Evolutionary conservation across 805 yeast species (phyloP), one percentile per base, ranked within the genome.

Genomic region (Candida coquimbonensis): DNA sequence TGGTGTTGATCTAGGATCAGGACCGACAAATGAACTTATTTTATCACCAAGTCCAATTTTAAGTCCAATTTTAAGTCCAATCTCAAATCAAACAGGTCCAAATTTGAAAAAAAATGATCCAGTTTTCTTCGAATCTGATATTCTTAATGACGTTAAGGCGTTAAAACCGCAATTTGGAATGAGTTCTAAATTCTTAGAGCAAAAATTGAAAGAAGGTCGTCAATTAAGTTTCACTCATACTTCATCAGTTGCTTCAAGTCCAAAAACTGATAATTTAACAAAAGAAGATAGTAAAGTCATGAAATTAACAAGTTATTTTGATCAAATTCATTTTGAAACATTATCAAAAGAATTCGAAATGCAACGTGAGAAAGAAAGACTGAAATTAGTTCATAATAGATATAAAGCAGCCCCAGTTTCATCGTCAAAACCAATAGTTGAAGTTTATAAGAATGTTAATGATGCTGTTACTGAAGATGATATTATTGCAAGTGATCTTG

Each of bases 391-490:
- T 38, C 71, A 67, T 51, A 73, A 80, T 53, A 75, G 82, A 54
- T 78, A 80, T 59, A 72, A 81, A 49, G 87, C 91, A 0, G 68
- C 72, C 13, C 89, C 93, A 7, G 77, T 87, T 42, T 78, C 80
- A 24, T 76, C 81, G 2, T 80, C 93, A 1, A 81, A 77, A 48
- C 98, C 99, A 0, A 83, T 87, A 46, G 97, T 90, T 21, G 96
- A 90, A 55, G 84, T 93, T 25, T 93, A 85, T 60, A 81, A 87
- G 53, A 83, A 87, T 57, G 93, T 87, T 12, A 81, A 83, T 49
- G 97, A 90, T 65, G 96, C 95, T 1, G 93, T 88, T 7, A 84
- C 78, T 45, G 80, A 74, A 46, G 70, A 69, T 16, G 57, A 70
- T 13, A 69, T 66, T 11, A 29, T 29, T 29, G 13, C 31, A 29